Conservation (phyloP, 768 basidiomycete genomes). For the Boletus eberwhitei region DNA sequence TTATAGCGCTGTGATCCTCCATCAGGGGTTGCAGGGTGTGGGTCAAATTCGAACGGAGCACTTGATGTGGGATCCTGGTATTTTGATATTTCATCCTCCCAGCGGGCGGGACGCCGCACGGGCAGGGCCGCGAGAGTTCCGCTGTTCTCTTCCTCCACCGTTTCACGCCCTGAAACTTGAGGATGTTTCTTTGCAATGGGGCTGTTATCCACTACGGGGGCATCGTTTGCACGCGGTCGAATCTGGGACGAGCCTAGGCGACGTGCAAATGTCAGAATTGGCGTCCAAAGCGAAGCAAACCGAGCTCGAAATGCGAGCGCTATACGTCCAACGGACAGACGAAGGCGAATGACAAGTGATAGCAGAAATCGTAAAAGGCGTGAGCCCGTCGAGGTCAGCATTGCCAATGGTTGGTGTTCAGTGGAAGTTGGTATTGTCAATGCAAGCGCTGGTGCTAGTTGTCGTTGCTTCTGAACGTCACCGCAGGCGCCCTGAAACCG, state of each 20-base stretch:
- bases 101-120: not conserved
- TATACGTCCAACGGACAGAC: not conserved
- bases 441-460: not conserved
- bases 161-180: too few relatives aligned
- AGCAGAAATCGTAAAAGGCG: not conserved
- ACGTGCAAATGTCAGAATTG: not conserved
- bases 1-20: constrained; percentile 10
- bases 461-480: too few relatives aligned
- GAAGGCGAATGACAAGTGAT: constrained; percentile 5
- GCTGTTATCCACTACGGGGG: not conserved
- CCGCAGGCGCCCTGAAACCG: too few relatives aligned
- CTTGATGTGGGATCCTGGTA: not conserved
- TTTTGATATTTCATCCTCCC: not conserved
- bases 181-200: not conserved
- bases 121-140: constrained; percentile 2
- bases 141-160: not conserved
- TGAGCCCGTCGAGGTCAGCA: not conserved
- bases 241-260: not conserved
- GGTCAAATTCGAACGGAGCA: not conserved
- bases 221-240: not conserved
- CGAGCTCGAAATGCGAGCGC: not conserved
- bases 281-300: constrained; percentile 1
- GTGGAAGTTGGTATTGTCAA: not conserved
- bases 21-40: constrained; percentile 1
- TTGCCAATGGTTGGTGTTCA: not conserved